Conservation (phyloP, 2,329 filamentous ascomycete genomes). For the Leptosphaerulina australis region DNA sequence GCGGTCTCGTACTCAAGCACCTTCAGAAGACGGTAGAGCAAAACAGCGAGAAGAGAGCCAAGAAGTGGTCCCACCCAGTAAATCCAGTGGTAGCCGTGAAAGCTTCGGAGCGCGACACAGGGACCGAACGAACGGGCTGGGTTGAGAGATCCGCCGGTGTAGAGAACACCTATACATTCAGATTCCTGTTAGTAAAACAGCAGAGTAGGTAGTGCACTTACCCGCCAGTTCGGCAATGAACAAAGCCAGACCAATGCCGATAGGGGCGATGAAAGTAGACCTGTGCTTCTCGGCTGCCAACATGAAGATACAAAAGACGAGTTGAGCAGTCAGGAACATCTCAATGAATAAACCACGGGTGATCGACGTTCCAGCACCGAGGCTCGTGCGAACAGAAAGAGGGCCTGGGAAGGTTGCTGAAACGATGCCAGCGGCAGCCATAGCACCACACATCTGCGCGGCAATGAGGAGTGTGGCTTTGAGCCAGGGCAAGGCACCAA, state of each 20-base stretch:
- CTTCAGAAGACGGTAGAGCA: conserved; percentile 59
- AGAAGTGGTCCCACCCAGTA: conserved; percentile 59
- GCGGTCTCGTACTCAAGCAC: conserved; percentile 58
- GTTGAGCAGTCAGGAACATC: conserved; percentile 57
- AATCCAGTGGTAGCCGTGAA: conserved; percentile 57
- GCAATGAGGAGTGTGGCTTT: conserved; percentile 53
- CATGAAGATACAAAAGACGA: conserved; percentile 59
- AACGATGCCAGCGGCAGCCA: conserved; percentile 54
- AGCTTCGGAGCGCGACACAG: conserved; percentile 51
- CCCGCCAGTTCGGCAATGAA: conserved; percentile 56
- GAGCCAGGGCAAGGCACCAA: conserved; percentile 55
- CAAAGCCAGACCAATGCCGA: conserved; percentile 53
- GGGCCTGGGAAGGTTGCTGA: conserved; percentile 53
- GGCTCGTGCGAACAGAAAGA: conserved; percentile 54
- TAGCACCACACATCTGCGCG: conserved; percentile 54
- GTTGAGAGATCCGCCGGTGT: conserved; percentile 56
- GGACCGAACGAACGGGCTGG: conserved; percentile 58
- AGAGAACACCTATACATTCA: conserved; percentile 51
- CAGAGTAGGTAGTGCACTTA: conserved; percentile 18
- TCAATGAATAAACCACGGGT: conserved; percentile 57
- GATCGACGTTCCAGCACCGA: conserved; percentile 51
- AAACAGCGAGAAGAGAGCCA: conserved; percentile 53
- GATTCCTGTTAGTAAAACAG: background rate
- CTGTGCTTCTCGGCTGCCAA: conserved; percentile 51
- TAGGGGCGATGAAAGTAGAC: conserved; percentile 49